These are phyloP conservation scores for Colletotrichum chrysophilum DNA, from an alignment of 2,329 filamentous ascomycete species.

Conservation along the genomic window DNA sequence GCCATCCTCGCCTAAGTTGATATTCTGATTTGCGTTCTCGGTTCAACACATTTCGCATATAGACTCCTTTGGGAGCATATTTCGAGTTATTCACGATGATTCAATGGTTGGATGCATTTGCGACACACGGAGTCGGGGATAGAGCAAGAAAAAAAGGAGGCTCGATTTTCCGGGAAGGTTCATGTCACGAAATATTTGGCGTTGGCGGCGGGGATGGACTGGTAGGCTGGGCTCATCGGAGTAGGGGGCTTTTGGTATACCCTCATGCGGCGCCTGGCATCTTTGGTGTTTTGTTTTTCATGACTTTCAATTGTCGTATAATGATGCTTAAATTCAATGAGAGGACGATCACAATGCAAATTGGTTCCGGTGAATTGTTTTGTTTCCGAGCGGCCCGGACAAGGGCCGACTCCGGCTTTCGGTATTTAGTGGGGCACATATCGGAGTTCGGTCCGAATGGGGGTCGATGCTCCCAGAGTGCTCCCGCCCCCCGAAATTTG, in stretches of 20 bases:
- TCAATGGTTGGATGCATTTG: constrained; percentile 3
- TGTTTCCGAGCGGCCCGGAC: background rate
- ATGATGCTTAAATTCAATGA: background rate
- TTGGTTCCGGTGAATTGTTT: background rate
- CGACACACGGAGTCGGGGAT: constrained; percentile 11
- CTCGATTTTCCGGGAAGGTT: background rate
- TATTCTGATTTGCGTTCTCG: background rate
- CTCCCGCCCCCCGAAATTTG: background rate
- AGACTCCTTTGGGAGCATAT: constrained; percentile 6
- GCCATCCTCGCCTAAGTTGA: background rate
- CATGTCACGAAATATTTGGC: background rate
- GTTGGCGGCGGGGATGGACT: background rate
- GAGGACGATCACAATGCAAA: background rate
- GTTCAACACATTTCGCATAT: background rate
- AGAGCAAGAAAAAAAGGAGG: constrained; percentile 11
- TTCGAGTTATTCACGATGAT: background rate
- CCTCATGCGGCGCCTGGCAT: constrained; percentile 14
- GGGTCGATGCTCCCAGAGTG: background rate
- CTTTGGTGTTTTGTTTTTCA: background rate
- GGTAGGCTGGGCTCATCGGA: constrained; percentile 4
- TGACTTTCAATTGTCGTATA: background rate
- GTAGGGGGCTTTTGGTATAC: constrained; percentile 14
- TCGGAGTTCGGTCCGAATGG: background rate
- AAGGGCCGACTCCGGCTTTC: background rate
- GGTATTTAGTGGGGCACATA: background rate